Evolutionary conservation across 768 basidiomycete species (phyloP).

Genomic region (Nidularia pulvinata): DNA sequence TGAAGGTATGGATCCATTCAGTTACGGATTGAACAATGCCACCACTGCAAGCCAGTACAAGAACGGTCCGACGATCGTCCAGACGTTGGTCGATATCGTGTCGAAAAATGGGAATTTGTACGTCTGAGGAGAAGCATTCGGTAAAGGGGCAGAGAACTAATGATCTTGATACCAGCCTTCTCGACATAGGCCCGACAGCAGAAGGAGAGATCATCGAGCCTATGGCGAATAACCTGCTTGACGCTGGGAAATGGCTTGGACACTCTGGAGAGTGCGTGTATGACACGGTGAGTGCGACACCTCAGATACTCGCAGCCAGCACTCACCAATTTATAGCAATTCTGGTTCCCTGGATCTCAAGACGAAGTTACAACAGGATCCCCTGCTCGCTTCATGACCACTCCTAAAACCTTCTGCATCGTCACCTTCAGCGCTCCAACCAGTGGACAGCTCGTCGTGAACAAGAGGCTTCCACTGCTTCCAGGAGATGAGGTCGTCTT

Average conservation of each 20-base stretch:
- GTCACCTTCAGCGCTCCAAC: conserved; percentile 36
- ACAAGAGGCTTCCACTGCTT: conserved; percentile 38
- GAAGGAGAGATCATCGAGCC: conserved; percentile 52
- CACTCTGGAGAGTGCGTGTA: conserved; percentile 52
- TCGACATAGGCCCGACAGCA: conserved; percentile 55
- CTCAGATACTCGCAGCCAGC: not conserved
- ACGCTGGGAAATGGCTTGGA: conserved; percentile 51
- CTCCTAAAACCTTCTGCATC: conserved; percentile 49
- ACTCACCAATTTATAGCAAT: too few relatives aligned
- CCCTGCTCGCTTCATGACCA: conserved; percentile 46
- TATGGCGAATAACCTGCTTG: conserved; percentile 44
- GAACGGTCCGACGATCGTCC: conserved; percentile 46
- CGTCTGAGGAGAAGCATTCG: conserved; percentile 7
- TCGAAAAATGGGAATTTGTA: conserved; percentile 67
- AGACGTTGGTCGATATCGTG: conserved; percentile 53
- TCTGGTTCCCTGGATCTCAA: too few relatives aligned
- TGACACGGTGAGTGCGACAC: conserved; percentile 36
- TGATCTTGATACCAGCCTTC: conserved; percentile 25
- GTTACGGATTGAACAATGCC: conserved; percentile 45
- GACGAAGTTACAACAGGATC: too few relatives aligned
- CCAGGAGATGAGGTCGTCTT: conserved; percentile 38
- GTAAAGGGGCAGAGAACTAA: too few relatives aligned
- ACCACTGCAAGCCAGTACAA: conserved; percentile 44
- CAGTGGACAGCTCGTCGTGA: conserved; percentile 28
- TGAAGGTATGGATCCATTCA: conserved; percentile 57